Evolutionary conservation across 2,329 filamentous ascomycete species (phyloP), one percentile per base, ranked within the genome.

Genomic region (Chaetomiaceae sp.): DNA sequence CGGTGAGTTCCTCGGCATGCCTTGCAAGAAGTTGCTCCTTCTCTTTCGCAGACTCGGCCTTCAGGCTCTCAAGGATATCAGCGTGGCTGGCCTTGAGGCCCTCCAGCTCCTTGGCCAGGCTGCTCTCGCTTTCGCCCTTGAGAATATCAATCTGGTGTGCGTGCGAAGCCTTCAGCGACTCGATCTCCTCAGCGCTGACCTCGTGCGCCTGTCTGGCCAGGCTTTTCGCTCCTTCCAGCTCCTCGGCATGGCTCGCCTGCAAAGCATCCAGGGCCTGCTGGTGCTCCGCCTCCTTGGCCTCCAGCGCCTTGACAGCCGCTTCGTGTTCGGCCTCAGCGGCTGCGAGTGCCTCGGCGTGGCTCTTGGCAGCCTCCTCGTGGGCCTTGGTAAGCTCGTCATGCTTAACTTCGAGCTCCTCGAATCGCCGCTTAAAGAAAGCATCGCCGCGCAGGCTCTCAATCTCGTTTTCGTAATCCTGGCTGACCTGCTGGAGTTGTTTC

Each of bases 361-460:
- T 62, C 37, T 71, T 68, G 10, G 64, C 48, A 25, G 67, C 66
- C 34, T 72, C 66, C 30, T 61, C 55, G 34, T 68, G 64, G 8
- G 60, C 50, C 41, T 64, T 55, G 19, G 51, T 57, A 40, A 78
- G 69, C 57, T 80, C 77, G 10, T 70, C 71, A 63, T 84, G 76
- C 63, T 82, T 75, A 5, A 64, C 65, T 62, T 83, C 79, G 5
- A 85, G 72, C 33, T 80, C 77, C 52, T 82, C 74, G 54, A 79
- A 84, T 65, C 83, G 80, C 57, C 77, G 76, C 68, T 82, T 83
- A 67, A 82, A 82, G 63, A 78, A 78, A 13, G 81, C 80, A 55
- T 85, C 80, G 19, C 79, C 81, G 50, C 77, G 75, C 14, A 84
- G 74, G 51, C 76, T 77, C 60, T 84, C 81, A 48, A 85, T 83